Base-by-base conservation (phyloP, 2,329 filamentous ascomycete genomes). In the Fusarium oxysporum region DNA sequence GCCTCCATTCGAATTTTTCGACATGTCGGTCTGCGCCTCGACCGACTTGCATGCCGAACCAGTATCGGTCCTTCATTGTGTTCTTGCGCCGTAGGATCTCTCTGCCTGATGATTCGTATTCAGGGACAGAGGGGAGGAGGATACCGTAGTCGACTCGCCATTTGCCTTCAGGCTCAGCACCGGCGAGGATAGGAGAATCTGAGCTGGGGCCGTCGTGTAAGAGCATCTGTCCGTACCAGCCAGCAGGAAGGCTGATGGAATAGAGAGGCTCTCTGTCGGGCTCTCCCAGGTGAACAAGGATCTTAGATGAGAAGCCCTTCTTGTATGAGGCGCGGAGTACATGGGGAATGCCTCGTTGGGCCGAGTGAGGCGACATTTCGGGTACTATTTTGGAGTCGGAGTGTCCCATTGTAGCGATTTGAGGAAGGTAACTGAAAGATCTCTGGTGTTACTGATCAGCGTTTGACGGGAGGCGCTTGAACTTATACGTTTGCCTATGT, bases 1-100 rank as follows among this genome's bases (percentile, higher is more conserved):
- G 56, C 2, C 66, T 54, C 65, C 64, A 64, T 48, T 70, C 51
- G 28, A 77, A 71, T 41, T 47, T 58, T 38, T 74, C 74, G 13
- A 63, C 12, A 5, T 45, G 58, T 9, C 23, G 19, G 25, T 28
- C 37, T 19, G 44, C 8, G 9, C 62, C 58, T 30, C 66, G 32
- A 10, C 51, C 41, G 6, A 55, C 56, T 37, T 63, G 45, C 14
- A 69, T 60, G 7, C 58, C 62, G 37, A 75, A 71, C 45, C 62
- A 74, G 35, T 62, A 55, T 6, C 32, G 21, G 21, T 66, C 56
- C 6, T 38, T 50, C 28, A 45, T 43, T 1, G 35, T 51, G 12
- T n/a, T 33, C 11, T 41, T 38, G 6, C 56, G 47, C 11, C 48
- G 58, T 11, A 69, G 40, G 9, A 72, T 65, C 45, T 63, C 51